Evolutionary conservation across 2,329 filamentous ascomycete genomes (phyloP), one percentile per base, ranked within the genome.

Genomic region (Pyricularia sp.): DNA sequence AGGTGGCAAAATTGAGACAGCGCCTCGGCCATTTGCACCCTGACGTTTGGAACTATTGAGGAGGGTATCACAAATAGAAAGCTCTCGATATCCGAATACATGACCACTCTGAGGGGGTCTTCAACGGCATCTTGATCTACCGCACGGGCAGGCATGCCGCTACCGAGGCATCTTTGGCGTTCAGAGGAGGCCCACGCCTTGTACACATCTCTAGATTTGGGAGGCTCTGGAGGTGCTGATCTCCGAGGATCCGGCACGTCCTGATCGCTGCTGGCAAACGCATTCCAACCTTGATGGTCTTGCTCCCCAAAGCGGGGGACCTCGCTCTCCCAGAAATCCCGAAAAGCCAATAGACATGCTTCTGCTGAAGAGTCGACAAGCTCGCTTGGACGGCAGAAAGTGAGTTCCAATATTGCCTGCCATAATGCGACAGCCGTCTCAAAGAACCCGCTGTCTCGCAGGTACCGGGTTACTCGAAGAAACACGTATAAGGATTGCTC

Each of bases 311-410:
- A 82, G 6, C 93, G 84, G 0, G 89, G 79, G 0, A 85, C 81
- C 71, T 97, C 93, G 65, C 86, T 90, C 66, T 96, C 91, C 94
- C 94, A 97, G 68, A 94, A 96, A 2, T 87, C 81, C 62, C 83
- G 78, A 67, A 96, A 89, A 79, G 55, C 57, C n/a, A 24, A 62
- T 19, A 68, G 60, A 12, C 59, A 59, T 19, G 62, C 53, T 9
- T n/a, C 63, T 26, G 44, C 57, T 19, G 9, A 64, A 1, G 70
- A 68, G 55, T 70, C 61, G n/a, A 70, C 65, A 2, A 76, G 63
- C 5, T 71, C 65, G 3, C 70, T 63, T 2, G 89, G 86, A 3
- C 79, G 79, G 61, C 85, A 85, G 66, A 91, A 82, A 22, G 84
- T 85, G 64, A 88, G 79, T 71, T 97, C 93, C 0, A 97, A 75